Evolutionary conservation across 495 filamentous ascomycete species (phyloP).

Genomic region (Daldinia concentrica): DNA sequence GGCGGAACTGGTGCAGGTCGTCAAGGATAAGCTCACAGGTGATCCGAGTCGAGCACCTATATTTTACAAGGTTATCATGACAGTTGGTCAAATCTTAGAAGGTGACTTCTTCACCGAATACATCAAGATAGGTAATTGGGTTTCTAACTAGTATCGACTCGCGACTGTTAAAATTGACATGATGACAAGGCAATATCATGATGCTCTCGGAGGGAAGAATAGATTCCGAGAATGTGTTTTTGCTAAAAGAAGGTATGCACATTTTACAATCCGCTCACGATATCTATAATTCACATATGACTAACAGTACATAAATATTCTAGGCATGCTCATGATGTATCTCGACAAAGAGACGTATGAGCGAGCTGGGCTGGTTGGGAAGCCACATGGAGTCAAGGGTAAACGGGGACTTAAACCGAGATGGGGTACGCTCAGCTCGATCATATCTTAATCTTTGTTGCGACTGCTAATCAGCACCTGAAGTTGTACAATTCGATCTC

Average conservation of each 20-base stretch:
- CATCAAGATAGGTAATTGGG: constrained; percentile 77
- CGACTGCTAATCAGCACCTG: constrained; percentile 13
- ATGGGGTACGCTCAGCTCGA: constrained; percentile 52
- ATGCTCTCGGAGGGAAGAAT: constrained; percentile 90
- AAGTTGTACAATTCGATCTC: constrained; percentile 85
- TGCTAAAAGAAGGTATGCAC: constrained; percentile 70
- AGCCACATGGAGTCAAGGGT: constrained; percentile 67
- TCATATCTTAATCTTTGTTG: not conserved
- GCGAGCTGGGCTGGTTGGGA: constrained; percentile 81
- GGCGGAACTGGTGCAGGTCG: constrained; percentile 66
- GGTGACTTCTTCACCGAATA: constrained; percentile 86
- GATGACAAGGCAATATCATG: constrained; percentile 74
- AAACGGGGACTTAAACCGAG: constrained; percentile 61
- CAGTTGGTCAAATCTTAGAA: constrained; percentile 73
- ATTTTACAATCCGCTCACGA: too few relatives aligned
- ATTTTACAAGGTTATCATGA: constrained; percentile 79
- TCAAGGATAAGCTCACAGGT: constrained; percentile 63
- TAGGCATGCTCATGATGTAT: constrained; percentile 77
- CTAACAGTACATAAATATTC: constrained; percentile 23
- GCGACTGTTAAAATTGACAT: not conserved
- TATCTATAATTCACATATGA: not conserved
- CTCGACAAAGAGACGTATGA: constrained; percentile 88
- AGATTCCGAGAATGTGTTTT: constrained; percentile 83
- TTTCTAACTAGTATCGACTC: not conserved
- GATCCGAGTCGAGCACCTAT: constrained; percentile 49